Evolutionary conservation across 495 filamentous ascomycete genomes (phyloP).

Genomic region (Penicillium diatomitis): DNA sequence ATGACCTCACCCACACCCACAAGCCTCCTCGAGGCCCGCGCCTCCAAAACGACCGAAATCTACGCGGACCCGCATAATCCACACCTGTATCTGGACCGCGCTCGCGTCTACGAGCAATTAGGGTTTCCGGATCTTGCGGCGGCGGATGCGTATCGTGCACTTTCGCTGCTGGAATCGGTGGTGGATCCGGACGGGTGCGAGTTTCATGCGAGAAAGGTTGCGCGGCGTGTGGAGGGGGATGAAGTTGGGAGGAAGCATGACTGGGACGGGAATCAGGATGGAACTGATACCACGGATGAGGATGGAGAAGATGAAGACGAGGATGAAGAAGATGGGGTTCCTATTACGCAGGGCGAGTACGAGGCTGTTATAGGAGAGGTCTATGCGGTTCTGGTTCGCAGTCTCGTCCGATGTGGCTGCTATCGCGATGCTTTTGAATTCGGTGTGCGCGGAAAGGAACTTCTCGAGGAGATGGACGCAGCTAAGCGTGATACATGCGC

Average conservation of each 20-base stretch:
- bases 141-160: constrained; percentile 82
- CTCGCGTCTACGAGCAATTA: constrained; percentile 58
- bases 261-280: constrained; percentile 3
- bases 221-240: background rate
- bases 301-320: constrained; percentile 22
- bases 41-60: constrained; percentile 20
- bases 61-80: constrained; percentile 62
- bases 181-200: constrained; percentile 45
- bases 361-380: constrained; percentile 29
- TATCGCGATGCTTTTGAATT: constrained; percentile 62
- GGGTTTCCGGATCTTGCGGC: constrained; percentile 85
- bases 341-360: constrained; percentile 34
- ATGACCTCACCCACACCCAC: background rate
- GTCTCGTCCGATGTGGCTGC: constrained; percentile 58
- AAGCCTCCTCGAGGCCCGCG: constrained; percentile 17
- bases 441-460: constrained; percentile 34
- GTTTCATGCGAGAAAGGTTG: constrained; percentile 28
- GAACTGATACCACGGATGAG: background rate
- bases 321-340: constrained; percentile 28
- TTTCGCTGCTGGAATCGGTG: constrained; percentile 76
- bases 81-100: constrained; percentile 65
- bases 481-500: constrained; percentile 6
- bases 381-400: constrained; percentile 41
- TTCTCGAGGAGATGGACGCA: constrained; percentile 21
- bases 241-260: constrained; percentile 7